These are phyloP conservation scores for Cytospora piceicola DNA, from an alignment of 2,329 filamentous ascomycete species.

Conservation along the genomic window DNA sequence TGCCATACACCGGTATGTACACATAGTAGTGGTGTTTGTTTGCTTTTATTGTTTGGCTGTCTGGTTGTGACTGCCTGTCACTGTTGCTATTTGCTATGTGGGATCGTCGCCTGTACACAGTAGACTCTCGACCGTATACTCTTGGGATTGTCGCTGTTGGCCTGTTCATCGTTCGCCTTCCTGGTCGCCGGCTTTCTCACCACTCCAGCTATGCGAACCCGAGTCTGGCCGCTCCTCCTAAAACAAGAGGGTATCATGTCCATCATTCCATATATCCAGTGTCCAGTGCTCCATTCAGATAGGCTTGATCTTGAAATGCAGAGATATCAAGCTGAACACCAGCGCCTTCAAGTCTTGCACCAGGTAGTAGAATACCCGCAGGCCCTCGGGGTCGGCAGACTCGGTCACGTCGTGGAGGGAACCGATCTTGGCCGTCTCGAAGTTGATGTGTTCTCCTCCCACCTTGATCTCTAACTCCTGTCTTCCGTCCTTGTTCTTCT, in stretches of 20 bases:
- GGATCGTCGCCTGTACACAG: conserved; percentile 3
- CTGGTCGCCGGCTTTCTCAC: not conserved
- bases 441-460: conserved; percentile 95
- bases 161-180: not conserved
- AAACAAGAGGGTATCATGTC: conserved; percentile 25
- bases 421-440: conserved; percentile 99
- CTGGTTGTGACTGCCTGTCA: not conserved
- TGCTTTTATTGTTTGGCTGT: not conserved
- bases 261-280: not conserved
- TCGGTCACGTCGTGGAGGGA: conserved; percentile 96
- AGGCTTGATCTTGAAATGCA: conserved; percentile 96
- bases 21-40: not conserved
- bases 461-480: conserved; percentile 95
- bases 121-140: not conserved
- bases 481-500: conserved; percentile 98
- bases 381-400: conserved; percentile 91
- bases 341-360: conserved; percentile 96
- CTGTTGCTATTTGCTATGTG: not conserved
- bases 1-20: not conserved
- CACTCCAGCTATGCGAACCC: not conserved
- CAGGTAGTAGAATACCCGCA: conserved; percentile 97
- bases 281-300: conserved; percentile 51
- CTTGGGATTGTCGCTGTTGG: not conserved
- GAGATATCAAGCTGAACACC: conserved; percentile 91
- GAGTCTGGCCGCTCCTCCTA: not conserved